Conservation (phyloP, 768 basidiomycete species). For the Kwoniella sp. region DNA sequence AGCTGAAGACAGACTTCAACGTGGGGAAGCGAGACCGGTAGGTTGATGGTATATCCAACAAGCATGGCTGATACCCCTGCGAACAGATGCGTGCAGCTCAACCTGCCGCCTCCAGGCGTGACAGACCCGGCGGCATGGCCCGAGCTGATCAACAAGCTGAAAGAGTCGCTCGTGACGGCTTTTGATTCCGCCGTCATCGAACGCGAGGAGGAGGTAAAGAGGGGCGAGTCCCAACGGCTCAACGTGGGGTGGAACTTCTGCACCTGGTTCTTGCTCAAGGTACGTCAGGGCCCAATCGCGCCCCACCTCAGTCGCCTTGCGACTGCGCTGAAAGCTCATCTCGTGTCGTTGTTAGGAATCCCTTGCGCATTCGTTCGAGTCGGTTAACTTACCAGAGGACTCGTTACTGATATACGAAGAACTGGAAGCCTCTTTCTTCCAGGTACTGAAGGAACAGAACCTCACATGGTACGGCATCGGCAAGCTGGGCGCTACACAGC, state of each 20-base stretch:
- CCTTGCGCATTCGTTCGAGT: constrained; percentile 83
- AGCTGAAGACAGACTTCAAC: constrained; percentile 88
- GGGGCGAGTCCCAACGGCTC: constrained; percentile 80
- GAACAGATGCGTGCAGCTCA: constrained; percentile 38
- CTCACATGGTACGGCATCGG: constrained; percentile 79
- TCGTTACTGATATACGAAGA: constrained; percentile 85
- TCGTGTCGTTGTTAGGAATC: constrained; percentile 67
- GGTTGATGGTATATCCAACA: no score
- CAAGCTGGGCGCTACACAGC: constrained; percentile 65
- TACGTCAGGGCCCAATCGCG: constrained; percentile 46
- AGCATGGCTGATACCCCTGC: no score
- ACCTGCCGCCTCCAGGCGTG: constrained; percentile 54
- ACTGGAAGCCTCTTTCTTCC: constrained; percentile 73
- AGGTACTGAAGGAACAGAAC: constrained; percentile 50
- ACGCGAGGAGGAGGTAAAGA: constrained; percentile 83
- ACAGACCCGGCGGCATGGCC: constrained; percentile 79
- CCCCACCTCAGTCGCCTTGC: neutral
- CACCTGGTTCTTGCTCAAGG: constrained; percentile 93
- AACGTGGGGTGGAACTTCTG: constrained; percentile 99
- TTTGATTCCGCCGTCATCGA: constrained; percentile 74
- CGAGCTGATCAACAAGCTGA: constrained; percentile 79
- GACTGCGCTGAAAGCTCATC: neutral
- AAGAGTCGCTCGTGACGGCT: constrained; percentile 78
- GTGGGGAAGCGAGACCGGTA: constrained; percentile 79
- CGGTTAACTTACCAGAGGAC: constrained; percentile 82